Conservation (phyloP, 208 protist genomes). For the Tetramitus jugosus region DNA sequence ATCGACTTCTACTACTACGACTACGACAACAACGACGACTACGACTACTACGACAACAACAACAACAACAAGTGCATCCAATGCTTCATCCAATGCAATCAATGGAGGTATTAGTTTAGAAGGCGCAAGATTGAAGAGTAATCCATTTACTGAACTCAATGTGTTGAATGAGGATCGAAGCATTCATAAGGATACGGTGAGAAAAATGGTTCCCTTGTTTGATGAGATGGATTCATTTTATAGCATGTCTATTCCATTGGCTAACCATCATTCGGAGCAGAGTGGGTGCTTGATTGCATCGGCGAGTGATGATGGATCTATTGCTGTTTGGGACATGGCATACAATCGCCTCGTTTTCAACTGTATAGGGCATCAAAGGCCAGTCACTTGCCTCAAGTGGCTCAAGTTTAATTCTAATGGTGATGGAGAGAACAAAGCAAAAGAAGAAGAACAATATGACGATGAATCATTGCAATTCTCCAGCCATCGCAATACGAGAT, state of each 20-base stretch:
- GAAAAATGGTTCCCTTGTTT: neutral
- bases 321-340: neutral
- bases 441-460: too few relatives aligned
- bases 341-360: neutral
- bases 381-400: neutral
- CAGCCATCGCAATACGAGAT: too few relatives aligned
- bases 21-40: too few relatives aligned
- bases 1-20: too few relatives aligned
- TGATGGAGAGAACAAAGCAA: too few relatives aligned
- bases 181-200: neutral
- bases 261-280: too few relatives aligned
- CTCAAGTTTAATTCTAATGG: neutral
- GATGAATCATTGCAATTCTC: too few relatives aligned
- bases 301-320: neutral
- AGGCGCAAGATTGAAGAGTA: neutral
- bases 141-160: neutral
- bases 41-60: too few relatives aligned
- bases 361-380: neutral
- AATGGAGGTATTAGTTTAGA: too few relatives aligned
- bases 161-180: neutral
- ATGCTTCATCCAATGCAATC: too few relatives aligned
- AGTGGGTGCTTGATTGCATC: neutral
- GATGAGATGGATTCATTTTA: neutral
- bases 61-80: too few relatives aligned
- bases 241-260: neutral